Base-by-base conservation (phyloP, 2,329 filamentous ascomycete species). In the Trichophyton schoenleinii region DNA sequence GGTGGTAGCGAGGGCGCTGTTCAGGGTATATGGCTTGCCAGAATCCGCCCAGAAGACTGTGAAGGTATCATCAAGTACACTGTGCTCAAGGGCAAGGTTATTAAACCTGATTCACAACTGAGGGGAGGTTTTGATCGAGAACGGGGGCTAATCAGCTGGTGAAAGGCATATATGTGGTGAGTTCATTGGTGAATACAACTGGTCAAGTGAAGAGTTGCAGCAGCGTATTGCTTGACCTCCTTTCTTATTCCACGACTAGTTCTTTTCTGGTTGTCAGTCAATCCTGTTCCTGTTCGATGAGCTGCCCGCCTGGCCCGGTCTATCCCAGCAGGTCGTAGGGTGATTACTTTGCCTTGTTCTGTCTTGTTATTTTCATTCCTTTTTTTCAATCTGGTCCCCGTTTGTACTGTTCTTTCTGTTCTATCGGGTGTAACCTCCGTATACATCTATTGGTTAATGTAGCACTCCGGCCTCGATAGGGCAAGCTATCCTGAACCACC, bases 51-150 rank as follows among this genome's bases (percentile, higher is more conserved):
- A 0, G 88, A 95, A 75, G 90, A 97, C 70, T 95, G 91, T 69
- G 91, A 96, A 79, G 95, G 94, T 65, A 84, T 99, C 63, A 84
- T 99, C 49, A 82, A 84, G 70, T 96, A 88, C 72, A 97, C 94
- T 0, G 82, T 99, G 2, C 73, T 97, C 69, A 88, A 96, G 77
- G 94, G 94, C 25, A 97, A 96, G 78, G 84, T 97, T 28, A 85
- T 97, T 59, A 96, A 96, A 79, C 89, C 91, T 0, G 87, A 87
- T 70, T 81, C 81, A 61, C 91, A 97, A 79, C 74, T 99, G 65
- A 78, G 94, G 63, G 94, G 89, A 28, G 94, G 94, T 0, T 99
- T 97, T 75, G 91, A 99, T 78, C 80, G 94, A 53, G 80, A 79
- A 61, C 89, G 80, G 71, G 88, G 89, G 7, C 61, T 96, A 67